Conservation (phyloP, 495 filamentous ascomycete species). For the Xanthoparmelia taractica region DNA sequence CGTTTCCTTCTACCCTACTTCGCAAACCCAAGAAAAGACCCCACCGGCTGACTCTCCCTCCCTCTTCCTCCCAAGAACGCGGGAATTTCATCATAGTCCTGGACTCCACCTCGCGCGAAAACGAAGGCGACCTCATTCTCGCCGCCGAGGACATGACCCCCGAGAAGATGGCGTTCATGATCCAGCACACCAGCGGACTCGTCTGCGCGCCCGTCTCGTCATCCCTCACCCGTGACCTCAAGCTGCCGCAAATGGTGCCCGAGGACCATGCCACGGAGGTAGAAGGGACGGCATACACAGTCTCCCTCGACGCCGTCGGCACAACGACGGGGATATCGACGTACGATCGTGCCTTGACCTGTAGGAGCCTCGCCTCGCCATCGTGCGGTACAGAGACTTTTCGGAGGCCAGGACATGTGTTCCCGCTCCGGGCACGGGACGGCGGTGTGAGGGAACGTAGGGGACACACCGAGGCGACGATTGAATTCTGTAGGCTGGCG, state of each 20-base stretch:
- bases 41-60: too few species aligned
- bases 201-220: conserved; percentile 80
- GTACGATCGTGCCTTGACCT: conserved; percentile 74
- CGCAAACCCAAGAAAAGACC: too few species aligned
- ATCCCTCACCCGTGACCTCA: conserved; percentile 54
- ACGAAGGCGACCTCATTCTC: conserved; percentile 66
- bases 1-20: too few species aligned
- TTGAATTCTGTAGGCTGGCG: conserved; percentile 75
- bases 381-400: conserved; percentile 50
- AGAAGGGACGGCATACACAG: conserved; percentile 81
- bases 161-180: conserved; percentile 87
- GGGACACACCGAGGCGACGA: conserved; percentile 87
- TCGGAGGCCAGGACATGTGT: conserved; percentile 81
- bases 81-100: conserved; percentile 93
- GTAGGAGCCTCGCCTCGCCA: conserved; percentile 63
- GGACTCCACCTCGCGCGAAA: conserved; percentile 81
- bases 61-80: too few species aligned
- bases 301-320: conserved; percentile 70
- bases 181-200: conserved; percentile 74
- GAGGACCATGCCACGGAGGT: conserved; percentile 82
- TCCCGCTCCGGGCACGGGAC: conserved; percentile 69
- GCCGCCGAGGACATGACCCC: conserved; percentile 54
- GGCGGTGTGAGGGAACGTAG: conserved; percentile 71
- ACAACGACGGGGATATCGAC: conserved; percentile 85
- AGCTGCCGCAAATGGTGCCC: conserved; percentile 71